Percentiles rank a stretch among this genome's conserved stretches.
Conservation (phyloP, 1,284 basidiomycete species). For the Fomes fomentarius region DNA sequence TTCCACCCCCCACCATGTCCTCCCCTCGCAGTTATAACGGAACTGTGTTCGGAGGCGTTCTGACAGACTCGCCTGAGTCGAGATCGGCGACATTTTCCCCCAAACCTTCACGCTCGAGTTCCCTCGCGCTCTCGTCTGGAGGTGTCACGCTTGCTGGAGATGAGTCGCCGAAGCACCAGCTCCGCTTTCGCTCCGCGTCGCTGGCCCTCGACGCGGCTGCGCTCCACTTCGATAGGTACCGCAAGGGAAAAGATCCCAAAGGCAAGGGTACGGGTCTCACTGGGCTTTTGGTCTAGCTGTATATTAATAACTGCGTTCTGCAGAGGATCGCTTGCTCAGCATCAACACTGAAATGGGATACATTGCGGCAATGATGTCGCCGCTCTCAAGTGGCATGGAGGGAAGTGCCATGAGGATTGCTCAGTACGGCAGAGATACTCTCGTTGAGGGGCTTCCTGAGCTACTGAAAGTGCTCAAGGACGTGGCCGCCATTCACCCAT, state of each 20-base stretch:
- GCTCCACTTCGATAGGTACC: conserved; percentile 1
- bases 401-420: conserved; percentile 13
- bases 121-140: background rate
- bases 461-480: conserved; percentile 21
- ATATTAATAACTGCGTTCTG: too few species aligned
- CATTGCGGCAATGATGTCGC: conserved; percentile 14
- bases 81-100: background rate
- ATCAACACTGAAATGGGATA: conserved; percentile 12
- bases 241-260: background rate
- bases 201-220: background rate
- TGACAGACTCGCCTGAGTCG: conserved; percentile 1
- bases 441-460: conserved; percentile 18
- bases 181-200: conserved; percentile 6
- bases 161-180: background rate
- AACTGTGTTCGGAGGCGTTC: too few species aligned
- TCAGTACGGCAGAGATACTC: conserved; percentile 7
- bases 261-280: background rate
- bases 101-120: background rate
- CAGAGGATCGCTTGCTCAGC: conserved; percentile 9
- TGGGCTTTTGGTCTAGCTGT: too few species aligned
- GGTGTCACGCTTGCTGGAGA: background rate
- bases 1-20: background rate
- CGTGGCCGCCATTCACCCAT: conserved; percentile 20
- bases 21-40: background rate
- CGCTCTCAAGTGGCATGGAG: conserved; percentile 10